Base-by-base conservation (phyloP, 768 basidiomycete species). In the Phaeotremella fagi region DNA sequence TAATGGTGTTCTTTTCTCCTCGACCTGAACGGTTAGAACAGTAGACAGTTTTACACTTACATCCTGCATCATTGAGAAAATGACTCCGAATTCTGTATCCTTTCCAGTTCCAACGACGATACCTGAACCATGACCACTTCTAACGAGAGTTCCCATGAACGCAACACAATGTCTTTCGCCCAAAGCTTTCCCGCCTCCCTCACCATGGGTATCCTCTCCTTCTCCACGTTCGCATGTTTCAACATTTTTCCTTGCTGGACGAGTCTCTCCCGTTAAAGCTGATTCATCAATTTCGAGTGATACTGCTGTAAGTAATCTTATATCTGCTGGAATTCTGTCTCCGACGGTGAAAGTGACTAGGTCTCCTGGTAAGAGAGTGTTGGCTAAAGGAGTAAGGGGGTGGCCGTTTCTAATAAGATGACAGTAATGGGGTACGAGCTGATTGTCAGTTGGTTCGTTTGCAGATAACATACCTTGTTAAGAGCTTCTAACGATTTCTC, bases 21-120 rank as follows among this genome's bases (percentile, higher is more conserved):
- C 90, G 37, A 84, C 79, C 78, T 82, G 54, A 0, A 38, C 26
- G 24, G 35, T 29, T 48, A 22, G 28, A 6, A 31, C 27, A 4
- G 11, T 22, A n/a, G n/a, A 3, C n/a, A 9, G 4, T 16, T 4
- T 14, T 22, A 1, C 4, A 75, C 77, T 52, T 58, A 90, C 90
- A 70, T 95, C 90, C 74, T 95, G 90, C 89, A 98, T 90, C 90
- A 95, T 94, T 14, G 86, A 84, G 71, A 98, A 98, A 56, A 98
- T 89, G 51, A 94, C 84, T 23, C 92, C 92, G 74, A 98, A 94
- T 69, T 98, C 92, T 0, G 90, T 94, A 57, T 86, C 82, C 12
- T 82, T 79, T 1, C 94, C 87, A 0, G 82, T 89, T 0, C 82
- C 89, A 41, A 98, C 87, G 4, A 94, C 90, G 41, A 97, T 78